These are phyloP conservation scores for Cladosporium sp. DNA, from an alignment of 2,329 filamentous ascomycete genomes.

Conservation along the genomic window DNA sequence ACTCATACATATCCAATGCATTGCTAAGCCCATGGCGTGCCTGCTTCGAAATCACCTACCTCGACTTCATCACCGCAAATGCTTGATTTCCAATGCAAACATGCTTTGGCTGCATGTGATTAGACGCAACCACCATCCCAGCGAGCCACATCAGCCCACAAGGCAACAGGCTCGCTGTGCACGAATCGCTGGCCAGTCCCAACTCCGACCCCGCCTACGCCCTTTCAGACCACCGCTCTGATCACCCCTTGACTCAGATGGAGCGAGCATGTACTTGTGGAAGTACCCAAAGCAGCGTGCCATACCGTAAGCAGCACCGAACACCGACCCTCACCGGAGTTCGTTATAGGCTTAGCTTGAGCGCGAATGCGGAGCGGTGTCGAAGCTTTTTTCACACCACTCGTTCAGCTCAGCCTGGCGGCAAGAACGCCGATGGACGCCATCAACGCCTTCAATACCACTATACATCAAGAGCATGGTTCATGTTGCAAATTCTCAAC, in stretches of 20 bases:
- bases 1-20: neutral
- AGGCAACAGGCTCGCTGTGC: neutral
- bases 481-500: neutral
- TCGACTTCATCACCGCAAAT: neutral
- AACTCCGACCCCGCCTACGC: constrained; percentile 1
- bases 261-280: neutral
- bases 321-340: constrained; percentile 4
- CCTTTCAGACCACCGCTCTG: neutral
- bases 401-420: neutral
- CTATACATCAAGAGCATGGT: neutral
- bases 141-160: neutral
- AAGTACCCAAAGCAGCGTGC: neutral
- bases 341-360: constrained; percentile 5
- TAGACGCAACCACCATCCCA: neutral
- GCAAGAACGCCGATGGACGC: neutral
- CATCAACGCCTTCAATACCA: neutral
- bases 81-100: neutral
- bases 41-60: neutral
- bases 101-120: constrained; percentile 7
- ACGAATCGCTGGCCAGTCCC: neutral
- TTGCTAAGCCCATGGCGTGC: neutral
- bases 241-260: constrained; percentile 3
- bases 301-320: constrained; percentile 4
- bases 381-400: constrained; percentile 1
- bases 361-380: constrained; percentile 9